These are phyloP conservation scores for Kuraishia borneana DNA, from an alignment of 805 yeast genomes.

Conservation along the genomic window DNA sequence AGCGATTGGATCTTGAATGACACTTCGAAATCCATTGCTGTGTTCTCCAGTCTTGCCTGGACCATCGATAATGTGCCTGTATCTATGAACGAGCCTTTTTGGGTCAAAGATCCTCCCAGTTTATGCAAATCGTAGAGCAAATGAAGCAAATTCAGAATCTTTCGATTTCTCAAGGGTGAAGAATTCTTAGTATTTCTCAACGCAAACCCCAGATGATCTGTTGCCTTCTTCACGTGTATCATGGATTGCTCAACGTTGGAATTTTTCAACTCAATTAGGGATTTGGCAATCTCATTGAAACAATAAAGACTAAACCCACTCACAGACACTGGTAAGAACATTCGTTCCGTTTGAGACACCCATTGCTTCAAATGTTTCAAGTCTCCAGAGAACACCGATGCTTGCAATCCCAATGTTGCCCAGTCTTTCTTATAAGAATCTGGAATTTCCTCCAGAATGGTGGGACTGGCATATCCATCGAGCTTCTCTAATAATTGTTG, in stretches of 20 bases:
- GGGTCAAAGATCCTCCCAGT: slow-evolving; percentile 3
- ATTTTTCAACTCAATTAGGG: slow-evolving; percentile 32
- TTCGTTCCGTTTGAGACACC: slow-evolving; percentile 38
- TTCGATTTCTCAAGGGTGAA: slow-evolving; percentile 38
- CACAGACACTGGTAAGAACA: slow-evolving; percentile 19
- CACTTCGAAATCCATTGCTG: slow-evolving; percentile 25
- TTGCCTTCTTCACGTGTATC: slow-evolving; percentile 36
- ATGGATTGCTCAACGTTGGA: slow-evolving; percentile 22
- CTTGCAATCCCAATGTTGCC: slow-evolving; percentile 60
- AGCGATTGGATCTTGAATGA: slow-evolving; percentile 35
- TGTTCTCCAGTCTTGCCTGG: slow-evolving; percentile 11
- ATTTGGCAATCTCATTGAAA: slow-evolving; percentile 56
- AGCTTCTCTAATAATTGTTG: slow-evolving; percentile 50
- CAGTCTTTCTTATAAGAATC: slow-evolving; percentile 30
- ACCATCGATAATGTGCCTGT: slow-evolving; percentile 5
- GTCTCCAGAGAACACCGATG: slow-evolving; percentile 60
- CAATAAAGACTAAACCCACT: slow-evolving; percentile 44
- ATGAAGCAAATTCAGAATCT: slow-evolving; percentile 42
- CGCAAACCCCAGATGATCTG: slow-evolving; percentile 47
- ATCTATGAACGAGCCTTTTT: slow-evolving; percentile 1
- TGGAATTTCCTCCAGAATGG: not conserved
- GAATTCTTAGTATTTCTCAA: slow-evolving; percentile 37
- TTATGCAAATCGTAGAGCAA: slow-evolving; percentile 40
- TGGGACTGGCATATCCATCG: slow-evolving; percentile 7
- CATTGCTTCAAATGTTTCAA: slow-evolving; percentile 40